Conservation (phyloP, 352 stramenopile species). For the Phytophthora macrochlamydospora region DNA sequence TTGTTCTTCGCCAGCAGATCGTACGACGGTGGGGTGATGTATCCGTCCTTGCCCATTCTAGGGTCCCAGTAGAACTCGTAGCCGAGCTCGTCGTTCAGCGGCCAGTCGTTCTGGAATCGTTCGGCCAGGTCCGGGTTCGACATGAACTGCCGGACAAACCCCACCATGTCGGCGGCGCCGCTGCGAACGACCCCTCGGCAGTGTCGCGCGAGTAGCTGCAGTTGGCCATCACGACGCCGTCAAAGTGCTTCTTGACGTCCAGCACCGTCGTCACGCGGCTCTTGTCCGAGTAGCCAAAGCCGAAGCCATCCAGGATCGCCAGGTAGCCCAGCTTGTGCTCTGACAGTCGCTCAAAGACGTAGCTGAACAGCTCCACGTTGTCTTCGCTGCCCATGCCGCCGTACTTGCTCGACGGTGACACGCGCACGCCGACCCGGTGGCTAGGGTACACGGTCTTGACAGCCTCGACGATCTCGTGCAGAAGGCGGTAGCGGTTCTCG, state of each 20-base stretch:
- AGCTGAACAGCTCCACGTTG: slow-evolving; percentile 45
- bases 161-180: slow-evolving; percentile 28
- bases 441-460: slow-evolving; percentile 35
- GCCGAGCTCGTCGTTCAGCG: slow-evolving; percentile 21
- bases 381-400: slow-evolving; percentile 36
- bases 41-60: slow-evolving; percentile 26
- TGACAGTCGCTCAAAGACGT: slow-evolving; percentile 36
- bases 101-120: slow-evolving; percentile 20
- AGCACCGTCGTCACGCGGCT: slow-evolving; percentile 25
- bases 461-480: slow-evolving; percentile 67
- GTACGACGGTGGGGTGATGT: slow-evolving; percentile 24
- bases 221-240: slow-evolving; percentile 32
- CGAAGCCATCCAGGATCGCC: slow-evolving; percentile 36
- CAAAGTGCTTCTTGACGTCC: slow-evolving; percentile 29
- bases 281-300: slow-evolving; percentile 33
- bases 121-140: slow-evolving; percentile 33
- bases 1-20: background rate
- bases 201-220: slow-evolving; percentile 30
- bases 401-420: slow-evolving; percentile 35
- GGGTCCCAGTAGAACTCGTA: slow-evolving; percentile 39
- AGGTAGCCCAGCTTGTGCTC: slow-evolving; percentile 32
- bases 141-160: slow-evolving; percentile 29
- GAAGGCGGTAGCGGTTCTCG: slow-evolving; percentile 76
- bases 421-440: slow-evolving; percentile 38
- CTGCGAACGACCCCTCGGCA: slow-evolving; percentile 27